Evolutionary conservation across 2,329 filamentous ascomycete species (phyloP).

Genomic region (Colletotrichum lindemuthianum): DNA sequence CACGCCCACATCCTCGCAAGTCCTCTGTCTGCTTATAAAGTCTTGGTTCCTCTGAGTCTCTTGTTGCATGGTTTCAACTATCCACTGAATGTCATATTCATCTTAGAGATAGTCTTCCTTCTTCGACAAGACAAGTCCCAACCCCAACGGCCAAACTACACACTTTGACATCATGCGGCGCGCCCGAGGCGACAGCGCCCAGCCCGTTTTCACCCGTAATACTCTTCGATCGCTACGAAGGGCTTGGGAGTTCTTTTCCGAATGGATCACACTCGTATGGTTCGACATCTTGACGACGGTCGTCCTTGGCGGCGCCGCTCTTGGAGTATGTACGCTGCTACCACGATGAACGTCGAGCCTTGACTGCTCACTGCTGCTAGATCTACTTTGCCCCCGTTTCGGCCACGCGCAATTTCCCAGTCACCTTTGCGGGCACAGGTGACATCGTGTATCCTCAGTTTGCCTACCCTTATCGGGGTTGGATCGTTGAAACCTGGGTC

Average conservation of each 20-base stretch:
- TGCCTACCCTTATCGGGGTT: constrained; percentile 71
- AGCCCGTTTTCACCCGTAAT: constrained; percentile 19
- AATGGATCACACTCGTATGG: constrained; percentile 68
- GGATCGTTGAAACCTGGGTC: constrained; percentile 69
- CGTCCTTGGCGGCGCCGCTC: constrained; percentile 56
- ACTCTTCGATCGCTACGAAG: constrained; percentile 15
- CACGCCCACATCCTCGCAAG: no score
- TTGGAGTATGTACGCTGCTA: constrained; percentile 40
- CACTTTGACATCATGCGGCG: no score
- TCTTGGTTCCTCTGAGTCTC: no score
- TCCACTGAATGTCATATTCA: no score
- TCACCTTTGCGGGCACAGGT: constrained; percentile 65
- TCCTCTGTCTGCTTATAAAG: no score
- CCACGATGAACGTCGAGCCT: constrained; percentile 1
- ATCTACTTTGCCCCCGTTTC: constrained; percentile 65
- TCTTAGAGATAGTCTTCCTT: no score
- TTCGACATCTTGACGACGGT: constrained; percentile 69
- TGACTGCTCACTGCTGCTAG: constrained; percentile 42
- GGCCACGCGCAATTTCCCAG: constrained; percentile 68
- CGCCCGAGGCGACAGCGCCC: constrained; percentile 3
- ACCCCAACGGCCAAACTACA: no score
- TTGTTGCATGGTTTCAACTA: accelerated
- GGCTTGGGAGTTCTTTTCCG: constrained; percentile 12
- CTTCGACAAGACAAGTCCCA: no score
- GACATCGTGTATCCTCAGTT: constrained; percentile 72